Evolutionary conservation across 371 early-diverging fungal genomes (phyloP).

Genomic region (Ordospora colligata): DNA sequence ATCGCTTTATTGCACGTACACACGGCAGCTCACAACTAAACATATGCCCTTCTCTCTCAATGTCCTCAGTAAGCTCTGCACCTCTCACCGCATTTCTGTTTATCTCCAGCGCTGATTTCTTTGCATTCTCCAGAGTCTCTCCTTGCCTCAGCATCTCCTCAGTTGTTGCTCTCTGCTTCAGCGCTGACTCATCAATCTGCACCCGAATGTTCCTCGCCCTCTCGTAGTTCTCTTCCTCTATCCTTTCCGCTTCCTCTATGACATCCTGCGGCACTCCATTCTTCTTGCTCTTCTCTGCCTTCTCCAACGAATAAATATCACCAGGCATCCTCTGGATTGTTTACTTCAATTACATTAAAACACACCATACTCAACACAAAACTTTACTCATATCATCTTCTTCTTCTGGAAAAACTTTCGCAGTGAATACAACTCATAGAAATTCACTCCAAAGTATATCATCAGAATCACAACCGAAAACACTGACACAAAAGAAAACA

Average conservation of each 20-base stretch:
- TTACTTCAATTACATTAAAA: conserved; percentile 3
- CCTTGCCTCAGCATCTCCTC: conserved; percentile 43
- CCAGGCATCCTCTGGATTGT: conserved; percentile 4
- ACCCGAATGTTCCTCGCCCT: conserved; percentile 29
- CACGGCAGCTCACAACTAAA: conserved; percentile 37
- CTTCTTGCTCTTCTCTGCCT: conserved; percentile 38
- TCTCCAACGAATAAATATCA: conserved; percentile 12
- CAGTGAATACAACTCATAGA: conserved; percentile 50
- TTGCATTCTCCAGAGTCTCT: conserved; percentile 44
- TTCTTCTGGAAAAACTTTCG: conserved; percentile 61
- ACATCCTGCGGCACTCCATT: conserved; percentile 26
- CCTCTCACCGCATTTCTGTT: conserved; percentile 48
- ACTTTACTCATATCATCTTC: conserved; percentile 58
- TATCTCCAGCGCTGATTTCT: conserved; percentile 24
- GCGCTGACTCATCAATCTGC: conserved; percentile 35
- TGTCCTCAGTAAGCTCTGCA: conserved; percentile 36
- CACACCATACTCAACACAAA: background rate
- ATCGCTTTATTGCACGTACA: conserved; percentile 33
- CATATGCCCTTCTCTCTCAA: conserved; percentile 44
- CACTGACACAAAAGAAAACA: conserved; percentile 50
- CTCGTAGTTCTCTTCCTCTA: conserved; percentile 51
- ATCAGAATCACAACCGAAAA: conserved; percentile 52
- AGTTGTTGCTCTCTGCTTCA: conserved; percentile 49
- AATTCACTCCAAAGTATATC: conserved; percentile 50
- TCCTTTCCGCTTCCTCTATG: conserved; percentile 30